These are phyloP conservation scores for Arachnomyces sp. DNA, from an alignment of 2,329 filamentous ascomycete genomes.

Conservation along the genomic window DNA sequence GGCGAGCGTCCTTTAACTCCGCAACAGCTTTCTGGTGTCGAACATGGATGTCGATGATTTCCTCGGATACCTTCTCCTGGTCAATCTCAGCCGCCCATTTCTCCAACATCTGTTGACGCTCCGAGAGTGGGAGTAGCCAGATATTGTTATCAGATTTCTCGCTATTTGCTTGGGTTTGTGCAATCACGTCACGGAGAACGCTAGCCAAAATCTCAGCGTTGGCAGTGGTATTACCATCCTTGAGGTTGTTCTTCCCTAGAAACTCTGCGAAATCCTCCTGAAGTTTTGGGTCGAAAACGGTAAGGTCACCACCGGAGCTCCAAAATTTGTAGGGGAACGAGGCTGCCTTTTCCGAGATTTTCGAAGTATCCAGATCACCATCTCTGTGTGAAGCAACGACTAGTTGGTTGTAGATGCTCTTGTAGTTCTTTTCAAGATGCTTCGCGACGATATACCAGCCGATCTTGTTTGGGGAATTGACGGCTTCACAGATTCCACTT, in stretches of 20 bases:
- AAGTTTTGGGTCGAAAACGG: not conserved
- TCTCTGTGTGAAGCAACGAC: constrained; percentile 2
- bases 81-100: constrained; percentile 14
- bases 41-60: constrained; percentile 17
- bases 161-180: constrained; percentile 1
- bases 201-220: not conserved
- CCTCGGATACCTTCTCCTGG: constrained; percentile 7
- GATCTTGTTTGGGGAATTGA: constrained; percentile 3
- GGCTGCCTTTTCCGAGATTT: constrained; percentile 2
- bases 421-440: constrained; percentile 2
- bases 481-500: constrained; percentile 7
- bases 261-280: constrained; percentile 2
- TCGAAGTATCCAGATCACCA: not conserved
- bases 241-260: constrained; percentile 1
- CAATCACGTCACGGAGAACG: constrained; percentile 1
- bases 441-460: constrained; percentile 7
- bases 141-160: constrained; percentile 6
- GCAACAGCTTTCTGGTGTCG: constrained; percentile 11
- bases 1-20: constrained; percentile 2
- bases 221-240: not conserved
- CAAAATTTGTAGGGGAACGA: constrained; percentile 7
- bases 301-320: constrained; percentile 5
- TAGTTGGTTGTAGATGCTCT: constrained; percentile 4
- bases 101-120: constrained; percentile 11
- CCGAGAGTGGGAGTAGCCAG: constrained; percentile 11